Percentiles rank a stretch among this genome's conserved stretches.
These are phyloP conservation scores for Cantharellus cinnabarinus DNA, from an alignment of 768 basidiomycete species.

Conservation along the genomic window DNA sequence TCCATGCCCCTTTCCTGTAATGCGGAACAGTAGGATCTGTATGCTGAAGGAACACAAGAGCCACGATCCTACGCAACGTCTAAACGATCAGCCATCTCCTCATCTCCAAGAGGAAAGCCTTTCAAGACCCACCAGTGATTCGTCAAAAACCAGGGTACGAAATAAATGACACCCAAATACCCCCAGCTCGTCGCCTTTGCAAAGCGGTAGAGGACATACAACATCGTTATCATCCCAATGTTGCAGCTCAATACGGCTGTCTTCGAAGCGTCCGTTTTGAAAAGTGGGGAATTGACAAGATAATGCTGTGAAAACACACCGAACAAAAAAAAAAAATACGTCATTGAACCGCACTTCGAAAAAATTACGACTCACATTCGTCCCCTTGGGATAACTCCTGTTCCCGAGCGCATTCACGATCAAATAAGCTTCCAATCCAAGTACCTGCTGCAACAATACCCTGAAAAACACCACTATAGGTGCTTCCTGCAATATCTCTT, in stretches of 20 bases:
- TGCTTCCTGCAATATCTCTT: neutral
- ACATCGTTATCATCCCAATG: neutral
- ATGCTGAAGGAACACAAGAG: constrained; percentile 23
- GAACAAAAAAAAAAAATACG: neutral
- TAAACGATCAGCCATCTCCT: neutral
- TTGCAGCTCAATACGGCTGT: neutral
- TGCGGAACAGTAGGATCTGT: constrained; percentile 93
- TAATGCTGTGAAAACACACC: neutral
- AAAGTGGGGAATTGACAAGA: neutral
- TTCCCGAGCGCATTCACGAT: neutral
- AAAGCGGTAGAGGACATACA: neutral
- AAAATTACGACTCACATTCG: neutral
- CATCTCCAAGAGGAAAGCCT: neutral
- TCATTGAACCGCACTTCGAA: neutral
- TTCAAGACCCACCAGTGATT: neutral
- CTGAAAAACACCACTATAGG: neutral
- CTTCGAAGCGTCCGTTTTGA: neutral
- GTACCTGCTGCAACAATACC: neutral
- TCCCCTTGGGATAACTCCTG: neutral
- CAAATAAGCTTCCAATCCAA: neutral
- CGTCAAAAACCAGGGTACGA: neutral
- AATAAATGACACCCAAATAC: neutral
- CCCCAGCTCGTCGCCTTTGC: neutral
- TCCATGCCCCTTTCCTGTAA: constrained; percentile 76
- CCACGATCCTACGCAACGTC: neutral